phyloP scores from a whole-genome alignment of 164 flowering plant species.

The Aristolochia californica region DNA sequence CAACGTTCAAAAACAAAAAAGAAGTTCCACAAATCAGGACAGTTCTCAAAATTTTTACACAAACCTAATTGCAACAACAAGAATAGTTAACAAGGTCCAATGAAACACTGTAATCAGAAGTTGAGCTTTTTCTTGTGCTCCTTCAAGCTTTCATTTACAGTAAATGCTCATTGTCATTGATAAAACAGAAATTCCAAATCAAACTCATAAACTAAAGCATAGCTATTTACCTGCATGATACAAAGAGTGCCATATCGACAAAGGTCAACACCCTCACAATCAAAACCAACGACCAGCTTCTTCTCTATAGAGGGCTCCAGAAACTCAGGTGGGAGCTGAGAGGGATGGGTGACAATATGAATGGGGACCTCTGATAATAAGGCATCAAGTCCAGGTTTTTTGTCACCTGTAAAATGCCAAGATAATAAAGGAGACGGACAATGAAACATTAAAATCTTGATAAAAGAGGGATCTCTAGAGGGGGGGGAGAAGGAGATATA shows the following conservation, averaged over 20 bases:
- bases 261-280: slow-evolving; percentile 90
- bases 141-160: too few relatives aligned
- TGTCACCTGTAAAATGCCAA: slow-evolving; percentile 22
- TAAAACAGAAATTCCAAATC: too few relatives aligned
- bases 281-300: slow-evolving; percentile 69
- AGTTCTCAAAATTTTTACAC: too few relatives aligned
- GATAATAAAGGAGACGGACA: background rate
- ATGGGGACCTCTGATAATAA: slow-evolving; percentile 34
- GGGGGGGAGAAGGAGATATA: background rate
- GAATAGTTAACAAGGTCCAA: too few relatives aligned
- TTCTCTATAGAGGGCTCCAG: slow-evolving; percentile 57
- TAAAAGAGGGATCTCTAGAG: background rate
- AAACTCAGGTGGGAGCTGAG: slow-evolving; percentile 75
- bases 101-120: too few relatives aligned
- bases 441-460: too few relatives aligned
- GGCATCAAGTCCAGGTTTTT: slow-evolving; percentile 22
- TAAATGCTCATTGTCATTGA: too few relatives aligned
- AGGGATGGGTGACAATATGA: slow-evolving; percentile 53
- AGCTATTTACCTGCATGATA: slow-evolving; percentile 61
- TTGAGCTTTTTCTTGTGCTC: too few relatives aligned
- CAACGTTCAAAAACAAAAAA: too few relatives aligned
- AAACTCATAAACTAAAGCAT: too few relatives aligned
- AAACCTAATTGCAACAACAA: too few relatives aligned
- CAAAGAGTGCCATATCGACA: slow-evolving; percentile 80
- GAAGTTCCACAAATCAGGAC: too few relatives aligned